Evolutionary conservation across 1,284 basidiomycete genomes (phyloP).

Genomic region (Trichosporon sp.): DNA sequence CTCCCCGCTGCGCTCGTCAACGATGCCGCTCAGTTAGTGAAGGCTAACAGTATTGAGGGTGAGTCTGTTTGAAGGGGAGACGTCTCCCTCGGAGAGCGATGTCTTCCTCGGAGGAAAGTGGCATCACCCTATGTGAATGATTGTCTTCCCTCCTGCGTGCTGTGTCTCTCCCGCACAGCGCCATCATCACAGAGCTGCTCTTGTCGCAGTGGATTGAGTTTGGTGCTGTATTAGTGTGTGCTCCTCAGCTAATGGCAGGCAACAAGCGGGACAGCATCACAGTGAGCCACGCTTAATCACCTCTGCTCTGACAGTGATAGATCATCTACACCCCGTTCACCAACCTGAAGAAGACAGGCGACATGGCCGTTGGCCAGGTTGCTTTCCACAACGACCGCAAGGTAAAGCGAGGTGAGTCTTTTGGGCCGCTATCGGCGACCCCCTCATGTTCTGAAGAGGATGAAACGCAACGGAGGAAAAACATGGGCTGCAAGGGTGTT

Average conservation of each 20-base stretch:
- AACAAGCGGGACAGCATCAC: conserved; percentile 94
- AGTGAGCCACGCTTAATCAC: conserved; percentile 9
- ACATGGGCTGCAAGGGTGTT: too few species aligned
- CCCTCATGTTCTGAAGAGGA: too few species aligned
- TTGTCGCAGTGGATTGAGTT: not conserved
- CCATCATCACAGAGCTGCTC: too few species aligned
- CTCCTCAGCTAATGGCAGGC: conserved; percentile 57
- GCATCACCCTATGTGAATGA: too few species aligned
- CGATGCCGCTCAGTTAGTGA: conserved; percentile 91
- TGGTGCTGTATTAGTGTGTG: not conserved
- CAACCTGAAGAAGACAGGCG: conserved; percentile 93
- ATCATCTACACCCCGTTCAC: conserved; percentile 89
- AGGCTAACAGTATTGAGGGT: conserved; percentile 97
- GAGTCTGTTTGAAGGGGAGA: too few species aligned
- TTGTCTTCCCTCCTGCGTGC: too few species aligned
- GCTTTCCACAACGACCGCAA: conserved; percentile 86
- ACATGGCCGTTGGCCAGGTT: conserved; percentile 93
- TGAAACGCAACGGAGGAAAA: too few species aligned
- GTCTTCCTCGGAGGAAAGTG: too few species aligned
- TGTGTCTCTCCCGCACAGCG: too few species aligned
- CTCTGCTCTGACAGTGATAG: conserved; percentile 5
- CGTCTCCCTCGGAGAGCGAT: too few species aligned
- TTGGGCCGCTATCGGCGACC: not conserved
- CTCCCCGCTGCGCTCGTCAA: conserved; percentile 73
- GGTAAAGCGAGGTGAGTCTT: conserved; percentile 64